A percentile compares a stretch with the other conserved stretches of the same genome.
Evolutionary conservation across 2,329 filamentous ascomycete species (phyloP).

Genomic region (Ceratocystis destructans): DNA sequence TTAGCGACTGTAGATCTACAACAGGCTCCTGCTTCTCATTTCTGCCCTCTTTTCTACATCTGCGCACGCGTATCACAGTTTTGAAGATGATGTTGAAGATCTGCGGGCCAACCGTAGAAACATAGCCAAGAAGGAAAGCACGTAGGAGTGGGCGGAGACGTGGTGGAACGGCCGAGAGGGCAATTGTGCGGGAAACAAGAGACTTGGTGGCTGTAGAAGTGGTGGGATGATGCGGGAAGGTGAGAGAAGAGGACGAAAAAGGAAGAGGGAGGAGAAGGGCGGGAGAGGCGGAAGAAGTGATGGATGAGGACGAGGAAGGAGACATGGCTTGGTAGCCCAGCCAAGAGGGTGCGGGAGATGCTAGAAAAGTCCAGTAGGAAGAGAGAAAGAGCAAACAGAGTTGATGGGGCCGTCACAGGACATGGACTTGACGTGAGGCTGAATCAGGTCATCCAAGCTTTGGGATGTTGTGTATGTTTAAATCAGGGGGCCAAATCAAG

Average conservation of each 20-base stretch:
- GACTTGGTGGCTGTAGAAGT: constrained; percentile 12
- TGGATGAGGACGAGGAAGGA: neutral
- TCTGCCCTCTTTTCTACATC: constrained; percentile 24
- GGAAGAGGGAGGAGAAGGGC: neutral
- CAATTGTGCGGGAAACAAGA: constrained; percentile 3
- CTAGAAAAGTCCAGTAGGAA: neutral
- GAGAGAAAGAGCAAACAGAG: neutral
- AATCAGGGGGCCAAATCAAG: neutral
- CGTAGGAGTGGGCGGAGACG: constrained; percentile 42
- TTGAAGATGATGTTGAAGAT: constrained; percentile 41
- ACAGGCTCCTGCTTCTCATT: neutral
- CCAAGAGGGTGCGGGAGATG: neutral
- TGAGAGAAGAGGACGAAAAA: neutral
- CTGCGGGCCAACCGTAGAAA: constrained; percentile 43
- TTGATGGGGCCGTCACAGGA: too few relatives aligned
- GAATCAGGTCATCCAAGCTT: too few relatives aligned
- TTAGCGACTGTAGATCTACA: constrained; percentile 2
- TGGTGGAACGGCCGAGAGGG: constrained; percentile 32
- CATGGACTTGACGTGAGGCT: too few relatives aligned
- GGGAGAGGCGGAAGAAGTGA: neutral
- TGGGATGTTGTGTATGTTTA: neutral
- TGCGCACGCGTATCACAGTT: constrained; percentile 28
- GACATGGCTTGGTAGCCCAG: neutral
- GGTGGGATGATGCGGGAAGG: neutral
- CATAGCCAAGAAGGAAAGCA: constrained; percentile 48